These are phyloP conservation scores for Geopyxis carbonaria DNA, from an alignment of 495 filamentous ascomycete species.

Conservation along the genomic window DNA sequence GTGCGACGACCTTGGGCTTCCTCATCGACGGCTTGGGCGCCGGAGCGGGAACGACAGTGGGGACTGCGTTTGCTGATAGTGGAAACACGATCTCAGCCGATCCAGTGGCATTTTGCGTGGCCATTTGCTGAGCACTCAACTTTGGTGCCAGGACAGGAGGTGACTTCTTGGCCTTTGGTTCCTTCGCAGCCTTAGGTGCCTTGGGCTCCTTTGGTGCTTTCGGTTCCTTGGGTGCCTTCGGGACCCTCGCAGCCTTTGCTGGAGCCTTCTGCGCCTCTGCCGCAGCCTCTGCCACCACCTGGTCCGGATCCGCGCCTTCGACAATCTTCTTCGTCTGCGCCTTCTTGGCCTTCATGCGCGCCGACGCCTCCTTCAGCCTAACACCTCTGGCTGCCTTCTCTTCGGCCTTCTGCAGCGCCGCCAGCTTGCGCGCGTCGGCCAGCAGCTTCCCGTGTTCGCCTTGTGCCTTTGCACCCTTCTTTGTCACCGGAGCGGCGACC, in stretches of 20 bases:
- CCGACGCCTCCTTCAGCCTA: no score
- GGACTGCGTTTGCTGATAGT: neutral
- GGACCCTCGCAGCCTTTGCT: neutral
- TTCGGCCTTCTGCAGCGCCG: no score
- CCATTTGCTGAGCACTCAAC: neutral
- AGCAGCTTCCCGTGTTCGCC: no score
- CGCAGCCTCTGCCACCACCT: neutral
- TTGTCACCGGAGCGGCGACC: neutral
- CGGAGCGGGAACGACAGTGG: neutral
- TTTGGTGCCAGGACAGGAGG: neutral
- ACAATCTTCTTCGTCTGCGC: neutral
- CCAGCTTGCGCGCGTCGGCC: no score
- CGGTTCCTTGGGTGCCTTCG: neutral
- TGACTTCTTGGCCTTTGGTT: constrained; percentile 4
- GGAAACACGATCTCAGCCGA: neutral
- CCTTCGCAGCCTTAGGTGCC: constrained; percentile 9
- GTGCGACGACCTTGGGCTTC: constrained; percentile 14
- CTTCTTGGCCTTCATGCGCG: constrained; percentile 6
- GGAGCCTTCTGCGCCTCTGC: neutral
- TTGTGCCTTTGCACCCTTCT: neutral
- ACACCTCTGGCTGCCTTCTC: no score
- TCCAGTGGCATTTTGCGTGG: neutral
- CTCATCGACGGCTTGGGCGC: constrained; percentile 11
- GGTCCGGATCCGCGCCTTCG: neutral
- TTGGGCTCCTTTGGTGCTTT: neutral